These are phyloP conservation scores for Adansonia digitata DNA, from an alignment of 345 rosid genomes.

Conservation along the genomic window DNA sequence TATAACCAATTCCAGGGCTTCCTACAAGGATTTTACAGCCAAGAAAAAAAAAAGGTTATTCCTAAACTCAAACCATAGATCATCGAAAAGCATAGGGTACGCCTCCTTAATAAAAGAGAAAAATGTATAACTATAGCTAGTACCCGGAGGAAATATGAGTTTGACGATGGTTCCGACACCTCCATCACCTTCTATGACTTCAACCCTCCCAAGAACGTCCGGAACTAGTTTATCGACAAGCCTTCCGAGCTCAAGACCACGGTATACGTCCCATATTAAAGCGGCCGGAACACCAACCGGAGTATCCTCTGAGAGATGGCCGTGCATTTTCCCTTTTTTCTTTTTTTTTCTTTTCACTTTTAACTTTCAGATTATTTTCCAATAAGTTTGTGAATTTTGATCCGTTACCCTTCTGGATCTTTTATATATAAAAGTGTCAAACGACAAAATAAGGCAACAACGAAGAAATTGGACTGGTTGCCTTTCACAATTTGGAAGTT, in stretches of 20 bases:
- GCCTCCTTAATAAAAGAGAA: no score
- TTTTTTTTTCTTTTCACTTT: background rate
- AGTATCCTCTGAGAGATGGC: background rate
- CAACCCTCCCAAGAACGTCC: slow-evolving; percentile 23
- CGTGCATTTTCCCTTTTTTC: no score
- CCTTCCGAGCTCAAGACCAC: slow-evolving; percentile 26
- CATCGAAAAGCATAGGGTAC: background rate
- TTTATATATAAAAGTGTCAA: no score
- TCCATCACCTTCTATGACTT: slow-evolving; percentile 36
- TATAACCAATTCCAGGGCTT: slow-evolving; percentile 24
- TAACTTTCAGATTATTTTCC: background rate
- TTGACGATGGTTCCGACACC: slow-evolving; percentile 34
- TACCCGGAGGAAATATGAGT: slow-evolving; percentile 28
- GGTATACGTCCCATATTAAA: slow-evolving; percentile 25
- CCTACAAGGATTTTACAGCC: slow-evolving; percentile 13
- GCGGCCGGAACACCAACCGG: slow-evolving; percentile 17
- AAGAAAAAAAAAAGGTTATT: background rate
- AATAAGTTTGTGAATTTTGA: background rate
- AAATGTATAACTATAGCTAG: background rate
- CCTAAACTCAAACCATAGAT: slow-evolving; percentile 5
- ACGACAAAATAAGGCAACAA: no score
- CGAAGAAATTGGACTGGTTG: no score
- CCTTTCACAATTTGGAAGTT: no score
- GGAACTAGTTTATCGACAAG: slow-evolving; percentile 17
- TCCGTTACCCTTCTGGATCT: background rate